Evolutionary conservation across 2,329 filamentous ascomycete species (phyloP), one percentile per base, ranked within the genome.

Genomic region (Aspergillus calidoustus): DNA sequence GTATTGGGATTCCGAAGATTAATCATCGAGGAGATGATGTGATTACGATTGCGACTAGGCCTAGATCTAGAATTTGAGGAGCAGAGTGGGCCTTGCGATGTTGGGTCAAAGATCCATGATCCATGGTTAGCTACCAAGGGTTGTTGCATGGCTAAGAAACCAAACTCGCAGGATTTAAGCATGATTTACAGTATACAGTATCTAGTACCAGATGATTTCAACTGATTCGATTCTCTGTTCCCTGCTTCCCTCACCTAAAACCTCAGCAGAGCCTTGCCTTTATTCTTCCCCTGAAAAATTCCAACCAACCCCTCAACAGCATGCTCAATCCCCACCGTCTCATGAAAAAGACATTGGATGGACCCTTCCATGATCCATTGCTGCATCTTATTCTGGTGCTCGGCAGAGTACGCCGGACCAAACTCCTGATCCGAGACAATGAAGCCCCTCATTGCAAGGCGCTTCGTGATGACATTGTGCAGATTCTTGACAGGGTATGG

Each of bases 251-350:
- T 34, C 9, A 1, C 30, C 30, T 87, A 68, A 44, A 89, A 86
- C 82, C 91, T 90, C 70, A 95, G 72, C 22, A 95, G 85, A 17
- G 91, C 90, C 85, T 96, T 96, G 68, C 92, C 92, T 78, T 93
- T 91, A 81, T 96, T 96, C 77, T 90, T 85, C 52, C 92, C 92
- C 71, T 86, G 76, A 57, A 95, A 83, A 81, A 96, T 88, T 13
- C 87, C 90, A 11, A 94, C 77, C 63, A 96, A 83, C 0, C 89
- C 92, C 59, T 93, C 86, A 6, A 87, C 81, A 1, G 89, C 89
- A 64, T 91, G 87, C 64, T 96, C 92, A 62, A 96, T 93, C 22
- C 92, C 91, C 57, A 89, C 83, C 0, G 89, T 92, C 61, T 91
- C 80, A 69, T 84, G 81, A 63, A 89, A 81, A 78, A 89, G 87